Conservation (phyloP, 305 asterid genomes). For the Salvia sclarea region DNA sequence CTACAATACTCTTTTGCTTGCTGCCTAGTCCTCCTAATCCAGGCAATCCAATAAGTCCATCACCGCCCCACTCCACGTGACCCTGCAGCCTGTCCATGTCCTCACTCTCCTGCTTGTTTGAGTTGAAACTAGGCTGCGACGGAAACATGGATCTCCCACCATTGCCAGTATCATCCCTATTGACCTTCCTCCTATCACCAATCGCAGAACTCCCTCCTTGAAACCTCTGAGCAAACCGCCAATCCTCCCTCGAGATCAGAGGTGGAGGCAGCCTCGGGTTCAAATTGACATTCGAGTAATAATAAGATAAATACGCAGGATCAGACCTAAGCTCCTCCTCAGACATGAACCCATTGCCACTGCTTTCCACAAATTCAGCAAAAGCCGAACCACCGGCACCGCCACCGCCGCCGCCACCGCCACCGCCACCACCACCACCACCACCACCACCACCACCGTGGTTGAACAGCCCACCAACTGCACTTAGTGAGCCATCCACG, state of each 20-base stretch:
- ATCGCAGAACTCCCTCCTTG: slow-evolving; percentile 91
- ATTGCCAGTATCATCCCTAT: slow-evolving; percentile 57
- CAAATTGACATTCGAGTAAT: slow-evolving; percentile 81
- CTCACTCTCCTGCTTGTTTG: slow-evolving; percentile 60
- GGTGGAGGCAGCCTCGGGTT: slow-evolving; percentile 99
- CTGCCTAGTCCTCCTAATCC: slow-evolving; percentile 85
- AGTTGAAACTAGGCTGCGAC: slow-evolving; percentile 70
- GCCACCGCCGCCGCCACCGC: slow-evolving; percentile 1
- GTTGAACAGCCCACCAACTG: slow-evolving; percentile 86
- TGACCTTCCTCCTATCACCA: slow-evolving; percentile 93
- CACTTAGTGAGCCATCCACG: slow-evolving; percentile 88
- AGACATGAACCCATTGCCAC: slow-evolving; percentile 64
- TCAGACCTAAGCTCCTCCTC: slow-evolving; percentile 98
- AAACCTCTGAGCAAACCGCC: slow-evolving; percentile 85
- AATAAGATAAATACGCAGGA: slow-evolving; percentile 79
- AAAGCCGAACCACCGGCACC: slow-evolving; percentile 48
- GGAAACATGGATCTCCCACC: slow-evolving; percentile 67
- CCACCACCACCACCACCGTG: slow-evolving; percentile 36
- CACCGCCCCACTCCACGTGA: slow-evolving; percentile 82
- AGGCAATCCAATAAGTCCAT: slow-evolving; percentile 94
- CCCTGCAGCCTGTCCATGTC: slow-evolving; percentile 52
- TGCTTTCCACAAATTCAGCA: slow-evolving; percentile 57
- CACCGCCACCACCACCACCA: slow-evolving; percentile 29
- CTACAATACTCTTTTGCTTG: slow-evolving; percentile 86
- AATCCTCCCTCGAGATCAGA: slow-evolving; percentile 88